phyloP scores from a whole-genome alignment of 352 stramenopile species.

The Phytophthora colocasiae region DNA sequence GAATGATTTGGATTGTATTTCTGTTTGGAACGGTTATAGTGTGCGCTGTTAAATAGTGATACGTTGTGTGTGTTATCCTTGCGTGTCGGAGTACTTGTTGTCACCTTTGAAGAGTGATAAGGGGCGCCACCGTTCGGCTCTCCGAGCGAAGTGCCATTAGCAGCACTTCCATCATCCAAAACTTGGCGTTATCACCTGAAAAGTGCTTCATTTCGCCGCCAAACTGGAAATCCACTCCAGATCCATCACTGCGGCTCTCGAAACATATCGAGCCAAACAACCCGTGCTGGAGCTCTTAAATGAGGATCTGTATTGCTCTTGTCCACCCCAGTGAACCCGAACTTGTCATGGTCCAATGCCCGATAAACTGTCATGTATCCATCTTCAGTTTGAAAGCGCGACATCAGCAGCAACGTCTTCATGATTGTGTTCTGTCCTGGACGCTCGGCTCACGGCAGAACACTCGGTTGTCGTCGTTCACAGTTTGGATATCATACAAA shows the following conservation, averaged over 20 bases:
- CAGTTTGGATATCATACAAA: conserved; percentile 37
- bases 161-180: conserved; percentile 48
- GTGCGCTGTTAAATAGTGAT: conserved; percentile 17
- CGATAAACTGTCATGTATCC: conserved; percentile 51
- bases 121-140: conserved; percentile 26
- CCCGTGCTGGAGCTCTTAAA: conserved; percentile 7
- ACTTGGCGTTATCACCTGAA: conserved; percentile 36
- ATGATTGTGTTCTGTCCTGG: conserved; percentile 31
- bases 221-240: conserved; percentile 35
- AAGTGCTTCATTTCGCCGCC: conserved; percentile 42
- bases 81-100: not conserved
- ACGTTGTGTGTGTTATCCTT: not conserved
- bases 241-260: conserved; percentile 24
- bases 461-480: conserved; percentile 49
- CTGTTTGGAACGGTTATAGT: not conserved
- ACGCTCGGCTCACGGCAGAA: conserved; percentile 43
- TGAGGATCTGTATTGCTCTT: not conserved
- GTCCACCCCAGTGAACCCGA: conserved; percentile 23
- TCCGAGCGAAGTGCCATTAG: conserved; percentile 44
- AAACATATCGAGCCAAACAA: conserved; percentile 49
- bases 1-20: conserved; percentile 22
- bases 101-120: conserved; percentile 35
- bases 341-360: conserved; percentile 39
- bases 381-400: conserved; percentile 44
- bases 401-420: conserved; percentile 48